phyloP scores from a whole-genome alignment of 2,329 filamentous ascomycete genomes.

The Alternaria alternata region DNA sequence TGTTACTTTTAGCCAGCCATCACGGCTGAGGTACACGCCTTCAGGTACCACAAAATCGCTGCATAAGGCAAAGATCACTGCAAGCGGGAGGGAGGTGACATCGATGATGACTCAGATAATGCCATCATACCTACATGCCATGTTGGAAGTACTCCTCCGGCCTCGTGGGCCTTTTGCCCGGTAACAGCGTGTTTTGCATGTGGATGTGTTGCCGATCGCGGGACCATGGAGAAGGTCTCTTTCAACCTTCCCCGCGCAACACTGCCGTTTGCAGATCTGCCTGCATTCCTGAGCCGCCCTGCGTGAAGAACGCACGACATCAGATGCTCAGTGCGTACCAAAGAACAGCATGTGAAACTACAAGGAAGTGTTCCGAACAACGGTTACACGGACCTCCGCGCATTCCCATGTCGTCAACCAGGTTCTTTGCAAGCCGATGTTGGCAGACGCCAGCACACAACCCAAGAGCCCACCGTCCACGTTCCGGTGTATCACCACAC shows the following conservation, averaged over 20 bases:
- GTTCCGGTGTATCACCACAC: slow-evolving; percentile 5
- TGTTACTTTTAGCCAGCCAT: background rate
- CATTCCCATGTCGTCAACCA: slow-evolving; percentile 1
- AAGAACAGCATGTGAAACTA: background rate
- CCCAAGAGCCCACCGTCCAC: background rate
- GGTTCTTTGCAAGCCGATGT: background rate
- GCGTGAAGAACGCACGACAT: slow-evolving; percentile 3
- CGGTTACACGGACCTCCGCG: background rate
- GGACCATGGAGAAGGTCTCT: background rate
- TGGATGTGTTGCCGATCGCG: slow-evolving; percentile 8
- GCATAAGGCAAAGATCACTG: slow-evolving; percentile 2
- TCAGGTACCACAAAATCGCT: background rate
- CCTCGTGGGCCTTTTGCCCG: slow-evolving; percentile 8
- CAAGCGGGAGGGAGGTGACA: background rate
- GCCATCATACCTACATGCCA: slow-evolving; percentile 7
- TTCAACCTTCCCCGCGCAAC: background rate
- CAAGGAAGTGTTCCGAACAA: background rate
- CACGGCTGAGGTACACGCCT: background rate
- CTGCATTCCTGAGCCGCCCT: slow-evolving; percentile 2
- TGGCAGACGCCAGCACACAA: background rate
- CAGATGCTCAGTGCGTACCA: background rate
- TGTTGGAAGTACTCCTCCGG: background rate
- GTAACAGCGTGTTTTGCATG: slow-evolving; percentile 5
- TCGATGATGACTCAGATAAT: background rate
- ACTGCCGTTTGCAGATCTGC: background rate